Conservation (phyloP, 2,329 filamentous ascomycete species). For the Graphilbum fragrans region DNA sequence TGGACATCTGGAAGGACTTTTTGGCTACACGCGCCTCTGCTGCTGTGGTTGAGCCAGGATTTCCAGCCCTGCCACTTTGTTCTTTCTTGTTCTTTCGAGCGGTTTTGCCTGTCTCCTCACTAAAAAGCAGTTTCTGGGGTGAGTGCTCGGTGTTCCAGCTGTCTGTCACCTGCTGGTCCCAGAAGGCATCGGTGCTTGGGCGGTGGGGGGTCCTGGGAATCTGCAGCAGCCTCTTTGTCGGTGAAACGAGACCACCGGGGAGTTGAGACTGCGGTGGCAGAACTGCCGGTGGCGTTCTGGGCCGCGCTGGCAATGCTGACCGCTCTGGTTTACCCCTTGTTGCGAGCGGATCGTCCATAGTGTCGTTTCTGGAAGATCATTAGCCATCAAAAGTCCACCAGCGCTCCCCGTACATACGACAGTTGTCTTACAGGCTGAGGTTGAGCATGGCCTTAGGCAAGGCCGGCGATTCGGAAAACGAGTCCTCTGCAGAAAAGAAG, state of each 20-base stretch:
- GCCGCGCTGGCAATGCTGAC: constrained; percentile 2
- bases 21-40: constrained; percentile 28
- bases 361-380: too few species aligned
- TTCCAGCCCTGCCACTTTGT: background rate
- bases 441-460: background rate
- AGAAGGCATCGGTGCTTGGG: constrained; percentile 44
- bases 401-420: too few species aligned
- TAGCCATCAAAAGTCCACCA: too few species aligned
- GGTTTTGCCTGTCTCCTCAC: constrained; percentile 7
- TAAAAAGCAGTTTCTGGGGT: constrained; percentile 19
- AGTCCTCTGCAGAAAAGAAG: constrained; percentile 11
- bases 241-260: constrained; percentile 16
- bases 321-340: background rate
- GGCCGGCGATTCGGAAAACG: background rate
- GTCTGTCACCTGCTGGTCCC: constrained; percentile 45
- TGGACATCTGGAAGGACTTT: constrained; percentile 50
- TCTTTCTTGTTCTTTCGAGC: background rate
- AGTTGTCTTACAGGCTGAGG: constrained; percentile 3
- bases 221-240: constrained; percentile 20
- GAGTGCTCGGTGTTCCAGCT: constrained; percentile 51
- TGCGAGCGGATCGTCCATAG: too few species aligned
- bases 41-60: constrained; percentile 13
- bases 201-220: constrained; percentile 43
- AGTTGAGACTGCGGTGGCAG: constrained; percentile 5
- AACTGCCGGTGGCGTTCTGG: constrained; percentile 10